phyloP scores from a whole-genome alignment of 768 basidiomycete genomes.

The Saitozyma podzolica region DNA sequence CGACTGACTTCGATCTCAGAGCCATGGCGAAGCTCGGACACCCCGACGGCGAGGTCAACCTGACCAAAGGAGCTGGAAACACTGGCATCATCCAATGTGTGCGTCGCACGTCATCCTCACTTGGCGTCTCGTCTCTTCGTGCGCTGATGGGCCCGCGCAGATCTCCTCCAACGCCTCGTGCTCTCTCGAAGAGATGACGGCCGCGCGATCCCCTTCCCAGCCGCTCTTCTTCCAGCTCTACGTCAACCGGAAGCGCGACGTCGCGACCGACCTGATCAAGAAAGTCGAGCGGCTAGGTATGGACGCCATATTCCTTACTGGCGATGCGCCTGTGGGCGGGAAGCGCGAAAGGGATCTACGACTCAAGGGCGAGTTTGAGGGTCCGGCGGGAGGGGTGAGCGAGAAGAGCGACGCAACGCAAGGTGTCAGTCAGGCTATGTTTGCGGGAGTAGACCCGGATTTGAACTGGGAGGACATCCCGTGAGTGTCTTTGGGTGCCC shows the following conservation, averaged over 20 bases:
- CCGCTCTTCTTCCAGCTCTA: conserved; percentile 62
- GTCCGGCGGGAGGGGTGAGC: conserved; percentile 36
- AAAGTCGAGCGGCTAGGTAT: conserved; percentile 74
- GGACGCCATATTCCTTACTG: conserved; percentile 85
- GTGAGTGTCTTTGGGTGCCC: conserved; percentile 1
- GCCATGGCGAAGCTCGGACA: conserved; percentile 65
- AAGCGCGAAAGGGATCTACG: conserved; percentile 59
- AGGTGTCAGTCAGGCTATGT: conserved; percentile 50
- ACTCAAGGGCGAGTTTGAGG: conserved; percentile 44
- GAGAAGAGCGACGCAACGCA: conserved; percentile 38
- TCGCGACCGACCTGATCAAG: conserved; percentile 59
- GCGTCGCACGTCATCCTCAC: conserved; percentile 10
- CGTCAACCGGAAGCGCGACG: conserved; percentile 64
- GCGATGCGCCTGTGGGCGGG: conserved; percentile 79
- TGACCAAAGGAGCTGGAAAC: conserved; percentile 67
- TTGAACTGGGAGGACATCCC: conserved; percentile 53
- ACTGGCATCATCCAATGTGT: conserved; percentile 70
- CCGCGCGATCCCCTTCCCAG: conserved; percentile 38
- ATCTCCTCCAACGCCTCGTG: conserved; percentile 53
- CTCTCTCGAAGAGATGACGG: conserved; percentile 52
- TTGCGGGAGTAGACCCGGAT: conserved; percentile 52
- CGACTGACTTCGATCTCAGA: conserved; percentile 6
- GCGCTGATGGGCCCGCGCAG: conserved; percentile 13
- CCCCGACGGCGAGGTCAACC: conserved; percentile 78
- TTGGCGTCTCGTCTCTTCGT: neutral